Conservation (phyloP, 2,329 filamentous ascomycete genomes). For the Colletotrichum siamense region DNA sequence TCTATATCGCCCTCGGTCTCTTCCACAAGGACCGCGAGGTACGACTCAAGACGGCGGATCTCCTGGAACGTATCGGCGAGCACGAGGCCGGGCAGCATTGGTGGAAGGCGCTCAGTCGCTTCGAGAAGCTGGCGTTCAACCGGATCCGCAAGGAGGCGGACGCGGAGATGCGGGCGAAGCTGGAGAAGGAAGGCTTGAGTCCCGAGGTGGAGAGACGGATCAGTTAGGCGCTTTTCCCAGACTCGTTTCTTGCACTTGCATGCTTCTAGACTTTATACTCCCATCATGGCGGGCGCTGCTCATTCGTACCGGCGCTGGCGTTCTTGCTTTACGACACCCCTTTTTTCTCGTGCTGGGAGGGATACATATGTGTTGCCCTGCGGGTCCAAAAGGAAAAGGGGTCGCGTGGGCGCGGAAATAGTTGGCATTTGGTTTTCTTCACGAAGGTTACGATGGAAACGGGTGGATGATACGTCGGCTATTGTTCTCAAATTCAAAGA, state of each 20-base stretch:
- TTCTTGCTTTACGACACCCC: background rate
- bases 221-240: slow-evolving; percentile 41
- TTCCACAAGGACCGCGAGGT: slow-evolving; percentile 90
- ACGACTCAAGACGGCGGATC: slow-evolving; percentile 75
- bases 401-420: background rate
- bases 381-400: background rate
- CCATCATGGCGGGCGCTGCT: slow-evolving; percentile 1
- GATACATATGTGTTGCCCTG: background rate
- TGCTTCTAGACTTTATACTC: slow-evolving; percentile 1
- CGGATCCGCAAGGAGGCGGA: slow-evolving; percentile 75
- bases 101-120: slow-evolving; percentile 85
- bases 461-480: slow-evolving; percentile 12
- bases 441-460: slow-evolving; percentile 17
- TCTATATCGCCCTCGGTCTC: slow-evolving; percentile 88
- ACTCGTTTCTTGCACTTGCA: slow-evolving; percentile 6
- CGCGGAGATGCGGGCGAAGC: slow-evolving; percentile 51
- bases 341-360: background rate
- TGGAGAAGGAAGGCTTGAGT: slow-evolving; percentile 49
- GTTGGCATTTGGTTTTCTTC: background rate
- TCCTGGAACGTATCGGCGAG: slow-evolving; percentile 81
- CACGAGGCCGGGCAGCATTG: slow-evolving; percentile 94
- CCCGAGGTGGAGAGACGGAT: slow-evolving; percentile 51
- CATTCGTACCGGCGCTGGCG: background rate
- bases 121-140: slow-evolving; percentile 85
- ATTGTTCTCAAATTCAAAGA: slow-evolving; percentile 17